Evolutionary conservation across 495 filamentous ascomycete species (phyloP), one percentile per base, ranked within the genome.

Genomic region (Lophium mytilinum): DNA sequence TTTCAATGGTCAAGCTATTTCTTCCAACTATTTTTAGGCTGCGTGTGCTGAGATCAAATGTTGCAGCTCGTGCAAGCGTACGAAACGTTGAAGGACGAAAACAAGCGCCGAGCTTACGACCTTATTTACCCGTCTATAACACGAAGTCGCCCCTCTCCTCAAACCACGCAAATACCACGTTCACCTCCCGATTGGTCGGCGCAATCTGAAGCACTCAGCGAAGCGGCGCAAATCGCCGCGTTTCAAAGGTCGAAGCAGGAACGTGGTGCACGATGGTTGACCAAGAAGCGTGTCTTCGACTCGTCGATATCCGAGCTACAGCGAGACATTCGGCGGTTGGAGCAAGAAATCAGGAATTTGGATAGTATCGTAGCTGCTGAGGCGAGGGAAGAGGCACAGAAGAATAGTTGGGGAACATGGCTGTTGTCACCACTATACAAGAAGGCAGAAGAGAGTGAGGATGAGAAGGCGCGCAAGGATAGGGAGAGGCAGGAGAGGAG

Each of bases 71-170:
- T 48, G 53, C 55, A 42, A 50, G 68, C 69, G 14, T 70, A 72
- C 52, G 68, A 70, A 24, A 70, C 64, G 40, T 57, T 72, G 37
- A 65, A 67, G 36, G 66, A 69, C 43, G 61, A 66, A 57, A 59
- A n/a, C 37, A 65, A 65, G 55, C 68, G 69, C 18, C 66, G 59
- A 66, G 57, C 51, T 17, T 71, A 71, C 62, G 62, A 71, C 53
- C 53, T 63, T 39, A 62, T 61, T n/a, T 67, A 68, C 53, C 64
- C 67, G 14, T 61, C 56, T 12, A 66, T 65, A 56, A 59, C 15
- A 65, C 50, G 59, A 57, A 62, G 51, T 37, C 54, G 53, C 57
- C 24, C 24, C 24, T 6, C 24, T 30, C 24, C 24, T 30, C 24
- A 30, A 30, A 45, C 43, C 53, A 52, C 52, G 30, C 57, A 62